Conservation (phyloP, 768 basidiomycete genomes). For the Leccinum fibrillosum region DNA sequence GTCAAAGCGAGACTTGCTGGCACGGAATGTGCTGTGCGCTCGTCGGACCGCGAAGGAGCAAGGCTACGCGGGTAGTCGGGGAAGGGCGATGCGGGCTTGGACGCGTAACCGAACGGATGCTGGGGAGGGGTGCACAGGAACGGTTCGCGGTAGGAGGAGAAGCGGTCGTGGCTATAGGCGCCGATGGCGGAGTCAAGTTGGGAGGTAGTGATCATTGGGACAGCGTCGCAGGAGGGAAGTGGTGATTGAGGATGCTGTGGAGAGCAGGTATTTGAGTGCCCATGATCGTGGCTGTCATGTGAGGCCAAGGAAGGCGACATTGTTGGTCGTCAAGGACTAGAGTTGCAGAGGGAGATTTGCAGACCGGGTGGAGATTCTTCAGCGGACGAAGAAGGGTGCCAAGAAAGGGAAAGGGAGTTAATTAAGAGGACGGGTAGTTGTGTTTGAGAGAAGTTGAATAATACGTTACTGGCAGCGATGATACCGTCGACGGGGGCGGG, state of each 20-base stretch:
- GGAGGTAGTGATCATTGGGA: conserved; percentile 18
- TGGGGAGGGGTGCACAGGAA: not conserved
- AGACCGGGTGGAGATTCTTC: conserved; percentile 17
- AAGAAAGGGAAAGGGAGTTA: conserved; percentile 16
- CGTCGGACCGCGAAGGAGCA: conserved; percentile 1
- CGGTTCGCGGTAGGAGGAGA: conserved; percentile 10
- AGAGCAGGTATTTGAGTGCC: conserved; percentile 28
- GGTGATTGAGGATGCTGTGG: not conserved
- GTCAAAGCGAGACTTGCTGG: not conserved
- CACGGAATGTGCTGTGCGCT: not conserved
- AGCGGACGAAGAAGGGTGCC: conserved; percentile 16
- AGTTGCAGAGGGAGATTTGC: conserved; percentile 32
- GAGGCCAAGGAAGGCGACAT: conserved; percentile 30
- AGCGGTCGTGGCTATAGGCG: not conserved
- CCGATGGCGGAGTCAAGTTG: conserved; percentile 2
- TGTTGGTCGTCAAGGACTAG: conserved; percentile 32
- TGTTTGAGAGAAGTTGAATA: conserved; percentile 13
- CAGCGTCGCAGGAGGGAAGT: conserved; percentile 6
- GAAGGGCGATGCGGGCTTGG: conserved; percentile 1
- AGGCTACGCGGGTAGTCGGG: conserved; percentile 2
- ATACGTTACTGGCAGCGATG: not conserved
- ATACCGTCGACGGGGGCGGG: conserved; percentile 1
- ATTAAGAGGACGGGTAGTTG: conserved; percentile 11
- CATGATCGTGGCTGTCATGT: not conserved
- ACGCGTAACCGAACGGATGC: conserved; percentile 1